Percentiles rank a stretch among this genome's conserved stretches.
phyloP scores from a whole-genome alignment of 1,139 yeast species.

The Arxiozyma telluris region DNA sequence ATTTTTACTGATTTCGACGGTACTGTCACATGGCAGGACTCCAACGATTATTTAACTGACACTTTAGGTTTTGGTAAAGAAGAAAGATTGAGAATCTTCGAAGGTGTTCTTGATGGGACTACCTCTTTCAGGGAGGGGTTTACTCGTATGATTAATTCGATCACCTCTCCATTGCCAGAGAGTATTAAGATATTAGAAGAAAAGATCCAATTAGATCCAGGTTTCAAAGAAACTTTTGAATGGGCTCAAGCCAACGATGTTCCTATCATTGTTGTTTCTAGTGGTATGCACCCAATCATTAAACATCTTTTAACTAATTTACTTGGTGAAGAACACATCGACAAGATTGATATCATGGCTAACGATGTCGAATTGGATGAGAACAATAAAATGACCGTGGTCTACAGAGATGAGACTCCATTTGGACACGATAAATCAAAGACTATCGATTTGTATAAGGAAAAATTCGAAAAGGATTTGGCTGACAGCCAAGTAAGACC shows the following conservation, averaged over 20 bases:
- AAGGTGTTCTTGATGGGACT: slow-evolving; percentile 61
- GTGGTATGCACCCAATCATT: slow-evolving; percentile 91
- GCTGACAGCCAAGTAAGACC: slow-evolving; percentile 38
- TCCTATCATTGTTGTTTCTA: slow-evolving; percentile 72
- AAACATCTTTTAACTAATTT: slow-evolving; percentile 62
- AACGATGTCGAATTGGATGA: slow-evolving; percentile 59
- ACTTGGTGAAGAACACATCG: slow-evolving; percentile 68
- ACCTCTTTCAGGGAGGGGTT: slow-evolving; percentile 76
- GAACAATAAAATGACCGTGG: slow-evolving; percentile 68
- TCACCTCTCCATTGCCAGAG: slow-evolving; percentile 67
- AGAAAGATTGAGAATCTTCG: slow-evolving; percentile 58
- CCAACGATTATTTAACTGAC: slow-evolving; percentile 87
- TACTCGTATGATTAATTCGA: slow-evolving; percentile 70
- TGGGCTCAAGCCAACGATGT: slow-evolving; percentile 68
- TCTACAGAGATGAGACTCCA: slow-evolving; percentile 72
- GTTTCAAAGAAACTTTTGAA: slow-evolving; percentile 69
- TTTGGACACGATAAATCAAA: slow-evolving; percentile 94
- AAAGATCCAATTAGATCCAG: slow-evolving; percentile 75
- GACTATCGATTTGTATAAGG: slow-evolving; percentile 60
- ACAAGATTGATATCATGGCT: slow-evolving; percentile 69
- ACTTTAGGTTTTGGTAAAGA: slow-evolving; percentile 76
- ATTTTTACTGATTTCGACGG: slow-evolving; percentile 98
- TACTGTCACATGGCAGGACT: slow-evolving; percentile 85
- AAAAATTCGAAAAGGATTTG: slow-evolving; percentile 36
- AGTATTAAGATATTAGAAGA: slow-evolving; percentile 60